phyloP scores from a whole-genome alignment of 2,329 filamentous ascomycete genomes.

The Fusarium tuaranense region DNA sequence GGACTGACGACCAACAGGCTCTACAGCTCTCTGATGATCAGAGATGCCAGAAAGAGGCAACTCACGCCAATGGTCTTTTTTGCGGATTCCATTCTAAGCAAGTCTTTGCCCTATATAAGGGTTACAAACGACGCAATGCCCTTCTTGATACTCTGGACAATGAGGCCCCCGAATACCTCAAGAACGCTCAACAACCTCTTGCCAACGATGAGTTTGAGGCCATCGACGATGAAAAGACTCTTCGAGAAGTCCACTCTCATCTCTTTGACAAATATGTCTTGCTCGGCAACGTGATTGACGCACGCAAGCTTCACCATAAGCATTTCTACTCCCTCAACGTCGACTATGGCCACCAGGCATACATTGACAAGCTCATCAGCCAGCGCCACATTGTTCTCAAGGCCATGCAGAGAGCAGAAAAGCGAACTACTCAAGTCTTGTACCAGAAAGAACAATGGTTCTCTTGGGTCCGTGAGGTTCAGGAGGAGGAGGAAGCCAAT shows the following conservation, averaged over 20 bases:
- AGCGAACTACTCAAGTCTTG: constrained; percentile 32
- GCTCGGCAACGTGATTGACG: constrained; percentile 41
- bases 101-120: constrained; percentile 37
- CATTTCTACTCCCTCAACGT: constrained; percentile 41
- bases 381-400: constrained; percentile 31
- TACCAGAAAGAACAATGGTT: constrained; percentile 43
- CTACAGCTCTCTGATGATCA: constrained; percentile 51
- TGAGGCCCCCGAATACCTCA: constrained; percentile 25
- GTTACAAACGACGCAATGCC: constrained; percentile 44
- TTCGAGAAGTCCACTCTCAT: constrained; percentile 33
- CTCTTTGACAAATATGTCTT: constrained; percentile 39
- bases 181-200: constrained; percentile 18
- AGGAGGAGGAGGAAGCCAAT: constrained; percentile 40
- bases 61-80: constrained; percentile 41
- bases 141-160: constrained; percentile 36
- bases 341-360: constrained; percentile 43
- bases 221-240: constrained; percentile 17
- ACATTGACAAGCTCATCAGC: constrained; percentile 43
- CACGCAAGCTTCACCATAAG: constrained; percentile 40
- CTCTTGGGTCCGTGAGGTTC: constrained; percentile 39
- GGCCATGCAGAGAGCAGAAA: constrained; percentile 32
- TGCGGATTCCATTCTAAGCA: constrained; percentile 42
- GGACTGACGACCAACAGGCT: constrained; percentile 13
- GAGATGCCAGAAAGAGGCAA: constrained; percentile 68
- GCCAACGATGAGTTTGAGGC: constrained; percentile 39